Evolutionary conservation across 306 rosid species (phyloP).

Genomic region (Cyclanthera cordifolia): DNA sequence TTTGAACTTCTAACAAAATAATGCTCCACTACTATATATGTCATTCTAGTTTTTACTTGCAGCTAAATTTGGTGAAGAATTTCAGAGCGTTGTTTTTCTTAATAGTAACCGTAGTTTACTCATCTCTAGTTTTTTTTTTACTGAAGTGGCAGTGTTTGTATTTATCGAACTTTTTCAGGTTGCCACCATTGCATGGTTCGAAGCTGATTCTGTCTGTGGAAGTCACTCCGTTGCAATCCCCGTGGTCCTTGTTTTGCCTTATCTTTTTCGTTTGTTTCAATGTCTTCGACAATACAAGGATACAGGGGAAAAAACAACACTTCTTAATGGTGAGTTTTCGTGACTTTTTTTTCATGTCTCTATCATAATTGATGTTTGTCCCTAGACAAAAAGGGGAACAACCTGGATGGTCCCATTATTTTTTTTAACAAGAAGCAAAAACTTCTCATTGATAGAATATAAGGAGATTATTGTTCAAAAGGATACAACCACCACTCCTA

Average conservation of each 20-base stretch:
- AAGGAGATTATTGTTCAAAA: too few relatives aligned
- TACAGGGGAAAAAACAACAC: conserved; percentile 63
- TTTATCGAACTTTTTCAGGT: conserved; percentile 45
- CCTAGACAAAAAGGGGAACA: not conserved
- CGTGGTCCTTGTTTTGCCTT: conserved; percentile 84
- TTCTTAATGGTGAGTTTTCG: conserved; percentile 66
- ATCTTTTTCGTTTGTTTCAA: conserved; percentile 88
- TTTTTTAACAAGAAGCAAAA: too few relatives aligned
- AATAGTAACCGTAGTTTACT: not conserved
- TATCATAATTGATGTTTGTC: not conserved
- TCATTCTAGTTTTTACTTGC: not conserved
- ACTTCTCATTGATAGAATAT: too few relatives aligned
- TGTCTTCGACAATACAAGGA: conserved; percentile 96
- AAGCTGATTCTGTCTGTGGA: conserved; percentile 98
- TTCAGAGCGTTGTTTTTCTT: not conserved
- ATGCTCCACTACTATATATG: not conserved
- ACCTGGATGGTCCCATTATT: too few relatives aligned
- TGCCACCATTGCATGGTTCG: conserved; percentile 99
- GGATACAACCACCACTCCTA: too few relatives aligned
- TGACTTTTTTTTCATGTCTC: not conserved
- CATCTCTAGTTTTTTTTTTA: not conserved
- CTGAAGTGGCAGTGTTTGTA: conserved; percentile 16
- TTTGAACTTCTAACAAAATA: too few relatives aligned
- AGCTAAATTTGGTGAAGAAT: not conserved
- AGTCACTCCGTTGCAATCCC: conserved; percentile 94